These are phyloP conservation scores for Termitomyces sp. DNA, from an alignment of 768 basidiomycete species.

Conservation along the genomic window DNA sequence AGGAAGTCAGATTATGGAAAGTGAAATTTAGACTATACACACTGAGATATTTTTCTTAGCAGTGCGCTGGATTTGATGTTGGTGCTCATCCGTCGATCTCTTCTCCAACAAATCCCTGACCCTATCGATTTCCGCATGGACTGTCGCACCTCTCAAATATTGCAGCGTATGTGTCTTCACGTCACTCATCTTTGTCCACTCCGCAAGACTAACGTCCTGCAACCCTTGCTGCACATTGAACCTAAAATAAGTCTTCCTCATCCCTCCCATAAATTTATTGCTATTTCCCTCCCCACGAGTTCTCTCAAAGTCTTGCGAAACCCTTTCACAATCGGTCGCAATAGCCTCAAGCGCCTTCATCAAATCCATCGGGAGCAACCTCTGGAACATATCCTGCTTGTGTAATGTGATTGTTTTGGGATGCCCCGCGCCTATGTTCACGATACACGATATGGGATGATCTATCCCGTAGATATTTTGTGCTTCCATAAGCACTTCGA, in stretches of 20 bases:
- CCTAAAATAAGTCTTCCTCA: slow-evolving; percentile 1
- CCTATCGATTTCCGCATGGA: background rate
- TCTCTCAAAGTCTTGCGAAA: background rate
- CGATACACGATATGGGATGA: background rate
- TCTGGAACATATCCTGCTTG: background rate
- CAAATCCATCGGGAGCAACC: background rate
- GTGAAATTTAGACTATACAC: background rate
- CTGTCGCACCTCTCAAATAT: background rate
- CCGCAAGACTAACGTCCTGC: slow-evolving; percentile 2
- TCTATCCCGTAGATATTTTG: background rate
- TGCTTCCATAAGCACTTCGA: background rate
- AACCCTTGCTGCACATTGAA: slow-evolving; percentile 12
- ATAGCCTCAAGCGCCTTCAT: background rate
- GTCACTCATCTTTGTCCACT: slow-evolving; percentile 7
- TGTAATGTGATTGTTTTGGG: background rate
- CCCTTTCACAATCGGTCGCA: slow-evolving; percentile 6
- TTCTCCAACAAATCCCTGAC: background rate
- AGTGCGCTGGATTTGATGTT: background rate
- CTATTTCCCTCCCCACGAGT: background rate
- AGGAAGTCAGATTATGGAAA: background rate
- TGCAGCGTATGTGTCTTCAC: slow-evolving; percentile 7
- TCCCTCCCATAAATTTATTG: background rate
- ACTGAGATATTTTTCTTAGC: background rate
- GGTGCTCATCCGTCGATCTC: background rate
- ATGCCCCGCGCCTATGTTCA: slow-evolving; percentile 10